Evolutionary conservation across 139 green algal genomes (phyloP), one percentile per base, ranked within the genome.

Genomic region (Axilococcus clingmanii): DNA sequence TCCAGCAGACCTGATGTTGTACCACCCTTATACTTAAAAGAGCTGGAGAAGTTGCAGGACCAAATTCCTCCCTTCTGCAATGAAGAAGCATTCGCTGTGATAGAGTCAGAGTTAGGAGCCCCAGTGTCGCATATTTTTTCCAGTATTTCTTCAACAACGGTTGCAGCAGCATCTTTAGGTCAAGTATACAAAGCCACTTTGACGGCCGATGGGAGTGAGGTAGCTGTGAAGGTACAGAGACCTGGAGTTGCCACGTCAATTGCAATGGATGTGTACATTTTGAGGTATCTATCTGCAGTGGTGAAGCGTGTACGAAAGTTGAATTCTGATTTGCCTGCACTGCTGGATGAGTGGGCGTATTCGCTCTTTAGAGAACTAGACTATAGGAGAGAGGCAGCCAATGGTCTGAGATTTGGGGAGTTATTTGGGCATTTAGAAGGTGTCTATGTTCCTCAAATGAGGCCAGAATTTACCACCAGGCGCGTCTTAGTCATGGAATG

Each of bases 401-500:
- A 94, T 48, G 86, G 74, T 11, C 43, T 57, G 19, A 58, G 55
- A 16, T 86, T 83, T 45, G 57, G 51, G 29, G 50, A 79, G 55
- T 58, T 83, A 43, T 83, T 73, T 46, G 51, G 61, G 14, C 38
- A 72, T 58, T 44, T 84, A 25, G 75, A 89, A 57, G 73, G 61
- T 3, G 63, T 85, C 5, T 83, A 72, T 54, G 67, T 81, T 31
- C 77, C 77, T 2, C 29, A 64, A 24, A 79, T 79, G 75, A 37
- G 59, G 44, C 27, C 44, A 16, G 65, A 68, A 7, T 25, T 79
- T 19, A 75, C 68, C 20, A 79, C 77, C 0, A 57, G 49, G 27
- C 52, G 71, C 16, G 76, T 94, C 23, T 62, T 95, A 29, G 75
- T 86, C 2, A 94, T 94, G 85, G 85, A 95, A 66, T 95, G 86